Percentiles rank a stretch among this genome's conserved stretches.
Conservation (phyloP, 2,329 filamentous ascomycete genomes). For the Epichloe uncinata region DNA sequence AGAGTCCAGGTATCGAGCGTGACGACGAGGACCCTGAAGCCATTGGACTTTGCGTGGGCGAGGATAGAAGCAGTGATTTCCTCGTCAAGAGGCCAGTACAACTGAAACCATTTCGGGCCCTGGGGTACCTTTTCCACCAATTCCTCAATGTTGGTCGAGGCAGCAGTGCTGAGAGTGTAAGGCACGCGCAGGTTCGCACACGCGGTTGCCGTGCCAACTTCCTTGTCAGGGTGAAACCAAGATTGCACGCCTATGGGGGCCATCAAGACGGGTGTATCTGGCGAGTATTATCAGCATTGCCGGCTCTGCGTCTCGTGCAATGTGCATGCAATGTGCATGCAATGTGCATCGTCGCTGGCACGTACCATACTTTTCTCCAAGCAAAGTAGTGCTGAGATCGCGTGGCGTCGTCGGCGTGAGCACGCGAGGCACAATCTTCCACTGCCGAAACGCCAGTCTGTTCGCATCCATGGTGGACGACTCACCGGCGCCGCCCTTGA, state of each 20-base stretch:
- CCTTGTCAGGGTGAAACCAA: slow-evolving; percentile 52
- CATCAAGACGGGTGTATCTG: slow-evolving; percentile 32
- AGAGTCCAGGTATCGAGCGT: slow-evolving; percentile 61
- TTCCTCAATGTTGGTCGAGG: slow-evolving; percentile 50
- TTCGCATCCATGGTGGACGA: slow-evolving; percentile 48
- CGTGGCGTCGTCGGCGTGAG: slow-evolving; percentile 29
- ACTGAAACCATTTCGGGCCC: slow-evolving; percentile 55
- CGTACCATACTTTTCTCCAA: slow-evolving; percentile 33
- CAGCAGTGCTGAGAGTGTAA: slow-evolving; percentile 54
- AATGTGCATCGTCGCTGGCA: background rate
- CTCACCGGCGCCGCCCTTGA: slow-evolving; percentile 49
- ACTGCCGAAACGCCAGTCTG: slow-evolving; percentile 40
- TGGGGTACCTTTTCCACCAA: slow-evolving; percentile 44
- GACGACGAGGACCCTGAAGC: slow-evolving; percentile 54
- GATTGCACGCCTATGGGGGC: slow-evolving; percentile 58
- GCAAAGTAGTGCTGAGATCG: slow-evolving; percentile 37
- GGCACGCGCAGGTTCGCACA: slow-evolving; percentile 48
- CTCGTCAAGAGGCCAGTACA: slow-evolving; percentile 60
- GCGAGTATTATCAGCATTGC: background rate
- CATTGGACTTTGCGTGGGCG: slow-evolving; percentile 43
- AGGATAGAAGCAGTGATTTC: slow-evolving; percentile 53
- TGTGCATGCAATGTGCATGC: too few species aligned
- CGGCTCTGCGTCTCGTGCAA: background rate
- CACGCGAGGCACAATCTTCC: slow-evolving; percentile 39
- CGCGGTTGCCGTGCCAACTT: slow-evolving; percentile 49